Base-by-base conservation (phyloP, 1,284 basidiomycete species). In the Trichosporon sp. region DNA sequence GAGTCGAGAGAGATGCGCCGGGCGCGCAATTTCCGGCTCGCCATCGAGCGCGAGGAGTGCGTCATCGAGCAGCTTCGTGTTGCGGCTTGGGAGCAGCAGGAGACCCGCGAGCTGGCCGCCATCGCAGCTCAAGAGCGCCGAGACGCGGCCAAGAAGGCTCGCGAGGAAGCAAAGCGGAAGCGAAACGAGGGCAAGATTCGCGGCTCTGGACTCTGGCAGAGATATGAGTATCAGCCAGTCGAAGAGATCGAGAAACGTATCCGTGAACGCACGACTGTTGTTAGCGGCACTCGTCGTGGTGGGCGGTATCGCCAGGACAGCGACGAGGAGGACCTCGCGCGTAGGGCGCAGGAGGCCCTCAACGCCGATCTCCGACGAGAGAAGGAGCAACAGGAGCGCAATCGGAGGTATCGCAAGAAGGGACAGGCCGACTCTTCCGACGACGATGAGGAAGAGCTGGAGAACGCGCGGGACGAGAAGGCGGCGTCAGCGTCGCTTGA, bases 201-300 rank as follows among this genome's bases (percentile, higher is more conserved):
- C 56, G 77, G 77, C 14, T 56, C 64, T 1, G 77, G 77, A 3
- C 60, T 79, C 2, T 79, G 77, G 77, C 27, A 36, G 11, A 60
- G 71, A 25, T 79, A 76, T 64, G 72, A 69, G 37, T 70, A 74
- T 57, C 56, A 75, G 16, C 60, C 66, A 19, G 68, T 69, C 23
- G 75, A 71, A 31, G 75, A 76, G 40, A n/a, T 68, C 10, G 56
- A 69, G 61, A 66, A 65, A 54, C 62, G 68, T 21, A 59, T 69
- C 23, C 66, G 60, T 10, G 73, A 69, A 36, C 70, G 63, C 44
- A 64, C 67, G 32, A 59, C 57, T 13, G 69, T 76, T 14, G 69
- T 71, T n/a, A 63, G 61, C 29, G 77, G 77, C 13, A 78, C 76
- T 3, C 66, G 77, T 34, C 58, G 76, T 27, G 74, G 77, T 10